A percentile compares a stretch with the other conserved stretches of the same genome.
These are phyloP conservation scores for Iberis amara DNA, from an alignment of 441 rosid species.

Conservation along the genomic window DNA sequence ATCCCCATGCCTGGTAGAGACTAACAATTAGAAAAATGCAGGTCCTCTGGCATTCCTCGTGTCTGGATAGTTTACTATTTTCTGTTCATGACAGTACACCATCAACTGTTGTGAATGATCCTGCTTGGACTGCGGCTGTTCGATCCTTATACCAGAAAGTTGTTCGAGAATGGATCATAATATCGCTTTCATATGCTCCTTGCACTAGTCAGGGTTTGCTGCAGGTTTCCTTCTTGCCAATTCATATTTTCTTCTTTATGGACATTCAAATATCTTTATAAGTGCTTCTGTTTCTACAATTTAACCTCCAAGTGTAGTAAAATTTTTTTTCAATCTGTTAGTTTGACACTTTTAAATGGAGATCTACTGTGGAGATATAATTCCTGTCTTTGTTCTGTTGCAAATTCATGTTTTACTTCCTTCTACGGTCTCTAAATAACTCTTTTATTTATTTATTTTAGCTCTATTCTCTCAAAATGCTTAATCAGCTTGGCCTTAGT, in stretches of 20 bases:
- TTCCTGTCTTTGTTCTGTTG: slow-evolving; percentile 15
- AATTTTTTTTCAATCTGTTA: slow-evolving; percentile 12
- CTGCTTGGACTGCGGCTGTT: slow-evolving; percentile 71
- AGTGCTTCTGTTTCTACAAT: slow-evolving; percentile 6
- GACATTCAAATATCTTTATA: neutral
- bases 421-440: slow-evolving; percentile 14
- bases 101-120: slow-evolving; percentile 70
- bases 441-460: neutral
- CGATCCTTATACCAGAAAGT: slow-evolving; percentile 81
- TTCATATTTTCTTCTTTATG: slow-evolving; percentile 15
- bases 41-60: slow-evolving; percentile 96
- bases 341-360: neutral
- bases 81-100: slow-evolving; percentile 62
- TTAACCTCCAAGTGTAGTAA: too few species aligned
- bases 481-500: neutral
- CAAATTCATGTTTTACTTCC: slow-evolving; percentile 20
- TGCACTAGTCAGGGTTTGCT: slow-evolving; percentile 98
- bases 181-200: slow-evolving; percentile 89
- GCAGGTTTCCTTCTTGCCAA: slow-evolving; percentile 54
- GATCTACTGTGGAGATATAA: slow-evolving; percentile 11
- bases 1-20: neutral
- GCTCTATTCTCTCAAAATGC: neutral
- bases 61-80: slow-evolving; percentile 78
- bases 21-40: slow-evolving; percentile 39
- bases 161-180: slow-evolving; percentile 85